Evolutionary conservation across 305 asterid genomes (phyloP).

Genomic region (Solanum hybrid): DNA sequence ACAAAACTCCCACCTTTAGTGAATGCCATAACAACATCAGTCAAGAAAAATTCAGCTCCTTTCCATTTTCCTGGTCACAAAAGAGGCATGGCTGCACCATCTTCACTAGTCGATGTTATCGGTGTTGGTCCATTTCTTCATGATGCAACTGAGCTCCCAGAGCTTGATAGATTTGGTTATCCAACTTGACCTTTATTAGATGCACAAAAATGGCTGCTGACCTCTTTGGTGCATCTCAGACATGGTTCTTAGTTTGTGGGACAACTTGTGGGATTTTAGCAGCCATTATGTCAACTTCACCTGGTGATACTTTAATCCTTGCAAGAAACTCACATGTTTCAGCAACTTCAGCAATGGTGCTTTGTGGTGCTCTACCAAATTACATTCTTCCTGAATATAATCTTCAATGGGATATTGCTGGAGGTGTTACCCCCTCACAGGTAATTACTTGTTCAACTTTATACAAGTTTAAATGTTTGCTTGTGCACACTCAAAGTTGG

Average conservation of each 20-base stretch:
- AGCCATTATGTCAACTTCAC: slow-evolving; percentile 40
- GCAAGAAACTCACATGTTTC: slow-evolving; percentile 44
- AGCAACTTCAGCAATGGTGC: slow-evolving; percentile 31
- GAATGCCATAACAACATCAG: slow-evolving; percentile 30
- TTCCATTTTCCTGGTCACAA: slow-evolving; percentile 55
- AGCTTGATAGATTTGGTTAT: slow-evolving; percentile 29
- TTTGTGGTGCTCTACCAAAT: slow-evolving; percentile 38
- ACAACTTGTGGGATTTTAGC: slow-evolving; percentile 38
- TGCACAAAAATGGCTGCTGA: slow-evolving; percentile 35
- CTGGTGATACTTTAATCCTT: slow-evolving; percentile 34
- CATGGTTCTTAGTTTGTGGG: slow-evolving; percentile 41
- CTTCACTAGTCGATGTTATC: slow-evolving; percentile 25
- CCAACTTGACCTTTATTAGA: slow-evolving; percentile 42
- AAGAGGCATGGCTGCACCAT: slow-evolving; percentile 43
- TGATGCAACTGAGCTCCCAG: slow-evolving; percentile 42
- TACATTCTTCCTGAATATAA: slow-evolving; percentile 30
- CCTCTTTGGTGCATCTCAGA: slow-evolving; percentile 46
- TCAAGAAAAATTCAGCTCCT: slow-evolving; percentile 23
- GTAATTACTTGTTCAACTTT: not conserved
- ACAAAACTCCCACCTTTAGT: slow-evolving; percentile 29
- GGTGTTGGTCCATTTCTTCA: slow-evolving; percentile 32
- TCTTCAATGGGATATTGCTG: slow-evolving; percentile 36
- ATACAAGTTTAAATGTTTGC: not conserved
- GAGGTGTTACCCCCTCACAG: slow-evolving; percentile 37
- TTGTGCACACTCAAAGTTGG: not conserved